Evolutionary conservation across 2,329 filamentous ascomycete species (phyloP).

Genomic region (Fusarium sp.): DNA sequence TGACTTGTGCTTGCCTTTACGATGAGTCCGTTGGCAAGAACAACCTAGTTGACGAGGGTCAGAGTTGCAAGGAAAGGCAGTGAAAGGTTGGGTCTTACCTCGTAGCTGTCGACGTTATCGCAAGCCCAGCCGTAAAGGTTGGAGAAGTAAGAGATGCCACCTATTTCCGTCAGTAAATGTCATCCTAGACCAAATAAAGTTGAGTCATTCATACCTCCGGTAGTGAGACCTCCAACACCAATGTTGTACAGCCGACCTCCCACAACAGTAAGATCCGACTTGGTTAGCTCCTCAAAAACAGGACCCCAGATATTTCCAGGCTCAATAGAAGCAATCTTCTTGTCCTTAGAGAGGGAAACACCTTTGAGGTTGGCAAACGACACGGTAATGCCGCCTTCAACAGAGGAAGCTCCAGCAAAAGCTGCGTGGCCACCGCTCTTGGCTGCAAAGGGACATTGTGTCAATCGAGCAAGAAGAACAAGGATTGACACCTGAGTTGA

Average conservation of each 20-base stretch:
- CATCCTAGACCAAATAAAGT: neutral
- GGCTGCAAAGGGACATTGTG: conserved; percentile 50
- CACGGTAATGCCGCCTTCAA: conserved; percentile 54
- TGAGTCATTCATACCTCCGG: conserved; percentile 48
- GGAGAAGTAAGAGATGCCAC: conserved; percentile 62
- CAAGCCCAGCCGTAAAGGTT: conserved; percentile 58
- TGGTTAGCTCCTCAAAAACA: conserved; percentile 56
- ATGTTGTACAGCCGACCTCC: conserved; percentile 59
- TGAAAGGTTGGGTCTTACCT: conserved; percentile 5
- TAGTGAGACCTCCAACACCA: conserved; percentile 59
- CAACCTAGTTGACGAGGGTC: conserved; percentile 2
- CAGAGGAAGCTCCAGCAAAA: conserved; percentile 58
- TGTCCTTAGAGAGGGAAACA: conserved; percentile 50
- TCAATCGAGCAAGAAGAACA: conserved; percentile 24
- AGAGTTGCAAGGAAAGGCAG: neutral
- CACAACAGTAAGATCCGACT: conserved; percentile 52
- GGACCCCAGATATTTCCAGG: conserved; percentile 58
- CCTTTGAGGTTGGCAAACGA: conserved; percentile 56
- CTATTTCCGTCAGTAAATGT: conserved; percentile 23
- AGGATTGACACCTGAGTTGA: conserved; percentile 13
- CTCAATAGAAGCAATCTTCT: conserved; percentile 53
- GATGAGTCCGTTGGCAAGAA: conserved; percentile 31
- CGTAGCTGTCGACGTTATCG: conserved; percentile 57
- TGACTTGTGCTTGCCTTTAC: conserved; percentile 20
- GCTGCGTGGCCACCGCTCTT: conserved; percentile 64